phyloP scores from a whole-genome alignment of 306 rosid genomes.

The Notholithocarpus densiflorus region DNA sequence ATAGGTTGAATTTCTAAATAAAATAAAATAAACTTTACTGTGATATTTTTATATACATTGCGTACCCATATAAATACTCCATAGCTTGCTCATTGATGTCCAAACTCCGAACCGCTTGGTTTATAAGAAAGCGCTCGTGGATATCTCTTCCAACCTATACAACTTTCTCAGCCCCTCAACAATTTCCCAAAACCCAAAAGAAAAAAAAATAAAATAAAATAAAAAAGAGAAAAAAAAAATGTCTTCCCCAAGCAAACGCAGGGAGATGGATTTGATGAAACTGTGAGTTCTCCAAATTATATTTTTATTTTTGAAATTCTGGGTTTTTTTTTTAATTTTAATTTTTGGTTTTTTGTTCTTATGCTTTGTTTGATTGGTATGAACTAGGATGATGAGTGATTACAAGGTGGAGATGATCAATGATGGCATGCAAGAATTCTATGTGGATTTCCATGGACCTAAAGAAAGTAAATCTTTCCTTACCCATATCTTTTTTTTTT shows the following conservation, averaged over 20 bases:
- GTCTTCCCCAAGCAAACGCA: conserved; percentile 88
- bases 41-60: neutral
- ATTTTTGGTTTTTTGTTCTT: neutral
- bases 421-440: conserved; percentile 76
- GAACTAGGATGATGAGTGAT: conserved; percentile 89
- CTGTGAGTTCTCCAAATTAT: conserved; percentile 38
- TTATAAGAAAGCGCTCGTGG: conserved; percentile 9
- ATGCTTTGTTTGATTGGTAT: conserved; percentile 17
- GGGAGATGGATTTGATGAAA: conserved; percentile 93
- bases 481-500: conserved; percentile 21
- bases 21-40: neutral
- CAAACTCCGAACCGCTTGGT: conserved; percentile 27
- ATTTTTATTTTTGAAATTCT: neutral
- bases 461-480: conserved; percentile 57
- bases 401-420: conserved; percentile 77
- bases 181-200: neutral
- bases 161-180: conserved; percentile 20
- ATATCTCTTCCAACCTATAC: conserved; percentile 9
- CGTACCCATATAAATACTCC: neutral
- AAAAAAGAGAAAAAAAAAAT: conserved; percentile 27
- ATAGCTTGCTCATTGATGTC: neutral
- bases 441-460: conserved; percentile 78
- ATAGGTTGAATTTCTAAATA: too few relatives aligned
- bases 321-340: neutral
- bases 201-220: neutral